Evolutionary conservation across 805 yeast species (phyloP).

Genomic region (Lipomyces yamadae): DNA sequence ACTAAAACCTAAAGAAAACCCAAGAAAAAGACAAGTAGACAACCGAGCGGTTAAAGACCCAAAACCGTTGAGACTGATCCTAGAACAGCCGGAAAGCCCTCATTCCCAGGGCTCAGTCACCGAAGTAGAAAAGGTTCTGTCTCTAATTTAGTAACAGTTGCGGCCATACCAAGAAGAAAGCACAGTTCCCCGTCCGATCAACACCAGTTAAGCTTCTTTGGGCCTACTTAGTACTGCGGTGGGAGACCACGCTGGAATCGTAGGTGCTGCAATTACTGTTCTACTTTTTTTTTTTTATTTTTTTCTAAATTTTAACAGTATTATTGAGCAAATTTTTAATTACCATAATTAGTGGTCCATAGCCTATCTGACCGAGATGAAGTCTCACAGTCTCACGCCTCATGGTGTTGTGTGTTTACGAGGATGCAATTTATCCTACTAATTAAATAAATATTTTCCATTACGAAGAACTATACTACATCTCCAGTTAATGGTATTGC

Average conservation of each 20-base stretch:
- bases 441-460: not conserved
- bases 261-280: not conserved
- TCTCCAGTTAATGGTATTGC: not conserved
- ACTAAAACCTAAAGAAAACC: too few species aligned
- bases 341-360: not conserved
- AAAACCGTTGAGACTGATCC: too few species aligned
- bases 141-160: not conserved
- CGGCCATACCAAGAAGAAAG: slow-evolving; percentile 3
- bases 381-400: not conserved
- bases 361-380: not conserved
- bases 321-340: not conserved
- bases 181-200: slow-evolving; percentile 5
- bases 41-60: too few species aligned
- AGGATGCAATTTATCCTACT: not conserved
- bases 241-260: slow-evolving; percentile 6
- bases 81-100: too few species aligned
- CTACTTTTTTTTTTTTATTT: not conserved
- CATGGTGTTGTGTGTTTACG: not conserved
- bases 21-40: too few species aligned
- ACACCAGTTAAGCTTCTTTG: slow-evolving; percentile 5
- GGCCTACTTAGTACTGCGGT: slow-evolving; percentile 5
- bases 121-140: not conserved
- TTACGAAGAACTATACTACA: slow-evolving; percentile 22
- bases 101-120: too few species aligned
- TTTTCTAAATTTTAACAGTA: not conserved